Evolutionary conservation across 1,284 basidiomycete genomes (phyloP), one percentile per base, ranked within the genome.

Genomic region (Fomitopsis palustris): DNA sequence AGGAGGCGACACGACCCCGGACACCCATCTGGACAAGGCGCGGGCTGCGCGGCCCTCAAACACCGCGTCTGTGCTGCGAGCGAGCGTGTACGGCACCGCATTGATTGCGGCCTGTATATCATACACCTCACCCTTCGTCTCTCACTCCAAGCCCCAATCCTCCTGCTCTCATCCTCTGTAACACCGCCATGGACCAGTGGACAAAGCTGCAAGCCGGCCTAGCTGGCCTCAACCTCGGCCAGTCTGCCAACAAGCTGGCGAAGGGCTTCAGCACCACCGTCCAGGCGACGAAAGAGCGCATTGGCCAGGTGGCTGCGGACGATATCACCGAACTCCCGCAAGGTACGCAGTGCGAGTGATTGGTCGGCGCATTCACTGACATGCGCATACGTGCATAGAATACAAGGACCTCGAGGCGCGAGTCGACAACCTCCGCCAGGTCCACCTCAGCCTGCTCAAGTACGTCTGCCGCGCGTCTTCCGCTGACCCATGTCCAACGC

Each of bases 291-390:
- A 87, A 83, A 67, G 96, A 99, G 77, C 84, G 91, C 54, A 82
- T 98, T 4, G 96, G 96, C 27, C 88, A 93, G 68, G 85, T 97
- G 59, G 85, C 92, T 16, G 83, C 90, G 21, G 94, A 95, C 62
- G 96, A 96, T 67, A 96, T 99, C 70, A 99, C 96, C 19, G 96
- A 98, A 77, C 82, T 95, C 38, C 90, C 91, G n/a, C 88, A 92
- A 75, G 90, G 90, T 89, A 54, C 21, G 21, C 39, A n/a, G 19
- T 31, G 17, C 12, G 35, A 25, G 9, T 14, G 9, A 52, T 38
- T 67, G 23, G 16, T 16, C 4, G 10, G 3, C 25, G 12, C 12
- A 17, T 21, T 8, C 4, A 12, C 45, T 47, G 25, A 47, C 25
- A 4, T 12, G 4, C 3, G 8, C 17, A 21, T 29, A 17, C 16